A percentile compares a stretch with the other conserved stretches of the same genome.
Conservation (phyloP, 1,139 yeast genomes). For the Kodamaea plutei region DNA sequence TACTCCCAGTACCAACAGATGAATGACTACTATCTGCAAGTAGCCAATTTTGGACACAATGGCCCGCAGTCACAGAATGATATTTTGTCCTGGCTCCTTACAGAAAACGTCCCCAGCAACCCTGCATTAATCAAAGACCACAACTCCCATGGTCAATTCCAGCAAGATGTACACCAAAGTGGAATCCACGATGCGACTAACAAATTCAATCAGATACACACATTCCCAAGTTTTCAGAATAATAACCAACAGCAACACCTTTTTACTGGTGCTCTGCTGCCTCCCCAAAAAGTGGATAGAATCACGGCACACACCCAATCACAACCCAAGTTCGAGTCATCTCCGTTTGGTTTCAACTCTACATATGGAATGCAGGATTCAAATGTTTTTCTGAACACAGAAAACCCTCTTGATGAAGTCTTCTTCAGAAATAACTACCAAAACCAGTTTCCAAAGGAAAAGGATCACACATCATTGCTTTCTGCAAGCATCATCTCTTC, state of each 20-base stretch:
- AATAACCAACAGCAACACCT: background rate
- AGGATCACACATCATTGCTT: no score
- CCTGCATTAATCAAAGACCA: no score
- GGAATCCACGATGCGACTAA: background rate
- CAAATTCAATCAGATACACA: background rate
- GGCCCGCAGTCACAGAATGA: conserved; percentile 27
- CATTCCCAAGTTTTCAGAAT: no score
- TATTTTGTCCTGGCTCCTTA: conserved; percentile 39
- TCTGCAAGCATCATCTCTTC: background rate
- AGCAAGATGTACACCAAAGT: background rate
- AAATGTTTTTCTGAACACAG: conserved; percentile 33
- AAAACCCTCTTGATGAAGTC: conserved; percentile 40
- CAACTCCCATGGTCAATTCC: no score
- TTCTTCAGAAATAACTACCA: conserved; percentile 15
- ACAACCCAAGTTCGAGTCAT: no score
- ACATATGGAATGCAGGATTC: conserved; percentile 26
- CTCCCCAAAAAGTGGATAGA: no score
- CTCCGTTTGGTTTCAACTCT: background rate
- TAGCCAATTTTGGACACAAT: conserved; percentile 1
- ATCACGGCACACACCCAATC: no score
- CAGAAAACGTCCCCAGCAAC: conserved; percentile 5
- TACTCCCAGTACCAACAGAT: no score
- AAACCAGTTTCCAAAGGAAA: no score
- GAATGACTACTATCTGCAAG: no score
- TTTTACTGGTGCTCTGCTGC: no score